Evolutionary conservation across 192 early-diverging fungal genomes (phyloP), one percentile per base, ranked within the genome.

Genomic region (Gigaspora rosea): DNA sequence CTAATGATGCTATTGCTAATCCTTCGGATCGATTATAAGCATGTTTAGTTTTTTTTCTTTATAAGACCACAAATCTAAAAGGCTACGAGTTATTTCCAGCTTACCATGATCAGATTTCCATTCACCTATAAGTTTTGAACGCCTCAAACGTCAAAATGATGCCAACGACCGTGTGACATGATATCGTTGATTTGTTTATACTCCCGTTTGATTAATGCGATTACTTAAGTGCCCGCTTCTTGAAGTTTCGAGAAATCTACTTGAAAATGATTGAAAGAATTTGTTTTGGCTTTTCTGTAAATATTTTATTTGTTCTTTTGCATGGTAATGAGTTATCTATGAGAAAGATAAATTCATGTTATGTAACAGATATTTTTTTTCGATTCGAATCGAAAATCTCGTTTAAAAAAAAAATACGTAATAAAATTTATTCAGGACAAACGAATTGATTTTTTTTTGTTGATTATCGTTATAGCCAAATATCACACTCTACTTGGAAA

Each of bases 1-100:
- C 87, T 54, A 93, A 82, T 4, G 91, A 91, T 0, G 95, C 96
- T 64, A 98, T 80, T 0, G 91, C 96, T 57, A 98, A 79, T 0
- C 95, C 96, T 77, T 98, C 96, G 0, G 93, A 94, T 32, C 96
- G 84, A 33, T 83, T 80, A 73, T 90, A 87, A 4, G 82, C 78
- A 1, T 64, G 49, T 2, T 89, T 83, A 2, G 86, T 64, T 16
- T 80, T 8, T 61, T 50, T 54, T 92, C 89, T n/a, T 81, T 78
- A 80, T 91, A 98, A 46, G 78, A 85, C 95, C 95, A 98, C 68
- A 98, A 81, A 80, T 98, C 95, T 8, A 97, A 80, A 0, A 94
- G 64, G 8, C 95, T 85, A 9, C 94, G 87, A 18, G 89, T 85
- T 15, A 87, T 88, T 79, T 90, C 90, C 6, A 91, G 63, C 4